A percentile compares a stretch with the other conserved stretches of the same genome.
Conservation (phyloP, 1,284 basidiomycete species). For the Tylopilus orsonianus region DNA sequence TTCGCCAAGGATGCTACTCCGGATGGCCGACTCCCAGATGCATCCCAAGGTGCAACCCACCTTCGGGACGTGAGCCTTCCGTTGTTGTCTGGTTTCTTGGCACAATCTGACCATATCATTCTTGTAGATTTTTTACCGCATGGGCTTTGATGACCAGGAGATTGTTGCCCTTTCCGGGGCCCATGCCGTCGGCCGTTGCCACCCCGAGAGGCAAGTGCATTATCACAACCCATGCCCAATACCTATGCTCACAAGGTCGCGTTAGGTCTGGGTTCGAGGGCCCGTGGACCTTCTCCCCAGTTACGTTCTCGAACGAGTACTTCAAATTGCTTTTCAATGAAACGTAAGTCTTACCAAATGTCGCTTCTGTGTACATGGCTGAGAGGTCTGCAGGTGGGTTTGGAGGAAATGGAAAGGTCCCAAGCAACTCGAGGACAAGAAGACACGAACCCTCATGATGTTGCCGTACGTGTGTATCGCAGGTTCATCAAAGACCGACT, state of each 20-base stretch:
- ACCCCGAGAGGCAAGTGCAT: conserved; percentile 59
- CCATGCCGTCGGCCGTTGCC: conserved; percentile 95
- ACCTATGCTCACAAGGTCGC: neutral
- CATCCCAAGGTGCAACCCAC: conserved; percentile 81
- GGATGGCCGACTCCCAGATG: conserved; percentile 95
- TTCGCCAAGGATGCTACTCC: conserved; percentile 78
- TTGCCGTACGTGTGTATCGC: conserved; percentile 61
- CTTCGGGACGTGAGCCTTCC: conserved; percentile 63
- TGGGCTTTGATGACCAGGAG: conserved; percentile 98
- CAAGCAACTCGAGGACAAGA: conserved; percentile 93
- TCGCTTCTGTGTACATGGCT: neutral
- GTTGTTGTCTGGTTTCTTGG: neutral
- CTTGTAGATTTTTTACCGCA: conserved; percentile 82
- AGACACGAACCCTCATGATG: conserved; percentile 92
- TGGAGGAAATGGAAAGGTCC: conserved; percentile 91
- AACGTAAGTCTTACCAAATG: conserved; percentile 49
- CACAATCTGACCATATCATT: neutral
- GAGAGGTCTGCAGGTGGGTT: conserved; percentile 50
- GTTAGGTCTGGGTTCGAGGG: conserved; percentile 84
- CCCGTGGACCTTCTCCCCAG: conserved; percentile 89
- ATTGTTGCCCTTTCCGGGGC: conserved; percentile 94
- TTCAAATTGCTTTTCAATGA: conserved; percentile 88
- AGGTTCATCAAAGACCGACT: conserved; percentile 1
- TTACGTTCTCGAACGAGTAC: conserved; percentile 87
- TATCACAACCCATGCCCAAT: neutral